Evolutionary conservation across 768 basidiomycete genomes (phyloP), one percentile per base, ranked within the genome.

Genomic region (Hydnomerulius pinastri): DNA sequence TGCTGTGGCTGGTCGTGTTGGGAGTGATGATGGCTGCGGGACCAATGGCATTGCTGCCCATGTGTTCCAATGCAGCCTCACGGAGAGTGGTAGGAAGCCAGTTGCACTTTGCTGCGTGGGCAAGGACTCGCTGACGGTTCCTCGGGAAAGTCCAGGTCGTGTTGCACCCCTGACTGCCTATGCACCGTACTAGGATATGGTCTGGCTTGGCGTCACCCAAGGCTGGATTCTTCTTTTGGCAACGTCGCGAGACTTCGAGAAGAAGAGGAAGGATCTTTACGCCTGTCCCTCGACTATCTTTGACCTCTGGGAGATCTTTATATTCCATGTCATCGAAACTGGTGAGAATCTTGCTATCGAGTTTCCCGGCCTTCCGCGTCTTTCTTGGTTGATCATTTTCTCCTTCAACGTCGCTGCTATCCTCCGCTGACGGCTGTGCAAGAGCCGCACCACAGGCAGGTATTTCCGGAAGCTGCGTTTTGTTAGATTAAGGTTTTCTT

Each of bases 261-360:
- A 51, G 29, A 10, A 55, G 20, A 0, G 25, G 40, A 0, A 42
- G 46, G n/a, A 29, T 6, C 15, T 21, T 43, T 2, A 25, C 49
- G 38, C 54, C 45, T 24, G 44, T 28, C 3, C 24, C 43, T 3
- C 20, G 17, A 17, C 12, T 20, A 6, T 55, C 49, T 2, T 46
- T n/a, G n/a, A 39, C 20, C 21, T 55, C 46, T 4, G 46, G 50
- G 25, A 53, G 24, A 25, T 57, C 55, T 17, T 35, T 36, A 29
- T 53, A 57, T 8, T 28, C 13, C 1, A 36, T 36, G 21, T 53
- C 51, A 27, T 45, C n/a, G 2, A 15, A 42, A 10, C 38, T 28
- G 13, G 6, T 20, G 1, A 53, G 35, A 10, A 30, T 46, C 42
- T 51, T 51, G 38, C 37, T 47, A 10, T 55, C 45, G 2, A 41